Conservation (phyloP, 2,329 filamentous ascomycete genomes). For the Ampelomyces quisqualis region DNA sequence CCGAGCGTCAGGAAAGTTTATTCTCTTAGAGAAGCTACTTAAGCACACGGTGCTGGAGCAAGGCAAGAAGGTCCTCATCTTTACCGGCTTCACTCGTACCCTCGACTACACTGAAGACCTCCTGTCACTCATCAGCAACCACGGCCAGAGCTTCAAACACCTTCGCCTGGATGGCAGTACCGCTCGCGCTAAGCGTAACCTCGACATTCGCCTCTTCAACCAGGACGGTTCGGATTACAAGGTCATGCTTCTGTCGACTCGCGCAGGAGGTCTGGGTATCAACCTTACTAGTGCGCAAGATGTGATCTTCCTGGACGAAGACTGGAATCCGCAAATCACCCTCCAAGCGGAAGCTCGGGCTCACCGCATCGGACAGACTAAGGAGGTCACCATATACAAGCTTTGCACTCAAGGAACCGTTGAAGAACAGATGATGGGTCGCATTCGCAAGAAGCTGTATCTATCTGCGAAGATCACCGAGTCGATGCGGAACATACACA, state of each 20-base stretch:
- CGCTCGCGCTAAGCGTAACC: conserved; percentile 51
- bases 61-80: conserved; percentile 58
- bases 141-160: conserved; percentile 47
- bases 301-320: conserved; percentile 59
- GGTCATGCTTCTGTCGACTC: conserved; percentile 58
- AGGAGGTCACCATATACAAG: conserved; percentile 58
- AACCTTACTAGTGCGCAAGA: conserved; percentile 57
- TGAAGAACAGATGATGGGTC: conserved; percentile 60
- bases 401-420: conserved; percentile 59
- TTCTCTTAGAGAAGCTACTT: conserved; percentile 55
- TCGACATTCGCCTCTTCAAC: conserved; percentile 57
- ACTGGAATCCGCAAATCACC: conserved; percentile 58
- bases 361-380: conserved; percentile 57
- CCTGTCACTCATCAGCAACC: conserved; percentile 47
- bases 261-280: conserved; percentile 58
- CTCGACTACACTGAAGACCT: conserved; percentile 57
- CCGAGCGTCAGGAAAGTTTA: conserved; percentile 57
- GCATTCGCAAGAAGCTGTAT: conserved; percentile 63
- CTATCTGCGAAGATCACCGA: conserved; percentile 62
- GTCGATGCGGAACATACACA: conserved; percentile 57
- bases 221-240: conserved; percentile 49
- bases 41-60: conserved; percentile 52
- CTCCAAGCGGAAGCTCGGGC: conserved; percentile 57
- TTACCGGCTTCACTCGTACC: conserved; percentile 56
- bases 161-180: conserved; percentile 56